Evolutionary conservation across 345 rosid genomes (phyloP).

Genomic region (Syzygium grande): DNA sequence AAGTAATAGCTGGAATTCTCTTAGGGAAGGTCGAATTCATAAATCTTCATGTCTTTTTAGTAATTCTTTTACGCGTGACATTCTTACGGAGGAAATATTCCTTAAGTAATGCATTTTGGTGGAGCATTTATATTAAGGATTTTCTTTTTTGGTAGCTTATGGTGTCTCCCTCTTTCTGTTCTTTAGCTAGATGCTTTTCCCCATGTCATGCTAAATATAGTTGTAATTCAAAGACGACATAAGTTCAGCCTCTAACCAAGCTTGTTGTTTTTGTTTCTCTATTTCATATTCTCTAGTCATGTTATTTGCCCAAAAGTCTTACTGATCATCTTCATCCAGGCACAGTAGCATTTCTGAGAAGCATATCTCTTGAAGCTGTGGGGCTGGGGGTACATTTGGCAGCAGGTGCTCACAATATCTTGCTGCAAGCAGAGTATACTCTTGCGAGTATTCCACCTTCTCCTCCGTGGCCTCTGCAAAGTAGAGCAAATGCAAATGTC

Average conservation of each 20-base stretch:
- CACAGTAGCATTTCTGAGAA: conserved; percentile 79
- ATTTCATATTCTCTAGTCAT: background rate
- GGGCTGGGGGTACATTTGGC: conserved; percentile 96
- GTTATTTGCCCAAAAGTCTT: background rate
- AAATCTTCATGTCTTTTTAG: background rate
- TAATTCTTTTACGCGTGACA: background rate
- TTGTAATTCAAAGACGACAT: background rate
- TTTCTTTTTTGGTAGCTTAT: background rate
- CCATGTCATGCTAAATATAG: background rate
- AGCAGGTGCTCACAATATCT: conserved; percentile 75
- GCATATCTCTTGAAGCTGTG: conserved; percentile 88
- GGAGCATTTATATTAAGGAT: background rate
- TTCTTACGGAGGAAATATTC: background rate
- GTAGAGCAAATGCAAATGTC: conserved; percentile 42
- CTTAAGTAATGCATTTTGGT: background rate
- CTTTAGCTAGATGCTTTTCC: background rate
- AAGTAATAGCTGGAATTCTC: background rate
- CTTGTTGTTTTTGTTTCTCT: background rate
- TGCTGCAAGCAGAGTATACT: conserved; percentile 67
- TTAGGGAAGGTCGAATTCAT: background rate
- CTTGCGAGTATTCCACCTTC: conserved; percentile 48
- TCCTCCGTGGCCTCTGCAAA: conserved; percentile 35
- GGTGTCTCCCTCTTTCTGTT: background rate
- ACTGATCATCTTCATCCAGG: conserved; percentile 36
- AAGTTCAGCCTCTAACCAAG: background rate